These are phyloP conservation scores for Lyophyllum shimeji DNA, from an alignment of 768 basidiomycete species.

Conservation along the genomic window DNA sequence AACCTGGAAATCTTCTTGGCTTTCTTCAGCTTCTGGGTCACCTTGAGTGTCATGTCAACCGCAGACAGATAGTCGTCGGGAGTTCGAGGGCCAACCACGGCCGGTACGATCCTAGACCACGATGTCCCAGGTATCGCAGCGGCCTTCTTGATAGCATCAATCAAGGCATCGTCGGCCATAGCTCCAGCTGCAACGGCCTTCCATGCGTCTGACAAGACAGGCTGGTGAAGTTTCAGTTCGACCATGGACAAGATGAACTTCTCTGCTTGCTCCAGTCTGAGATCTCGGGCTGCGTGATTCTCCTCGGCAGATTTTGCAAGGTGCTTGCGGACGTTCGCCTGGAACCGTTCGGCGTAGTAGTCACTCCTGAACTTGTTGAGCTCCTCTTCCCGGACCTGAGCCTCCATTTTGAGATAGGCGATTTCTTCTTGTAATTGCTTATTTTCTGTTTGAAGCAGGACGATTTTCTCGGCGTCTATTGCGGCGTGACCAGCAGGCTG, in stretches of 20 bases:
- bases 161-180: conserved; percentile 39
- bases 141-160: conserved; percentile 43
- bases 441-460: conserved; percentile 28
- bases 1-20: conserved; percentile 34
- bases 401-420: conserved; percentile 23
- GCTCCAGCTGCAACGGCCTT: conserved; percentile 27
- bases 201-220: conserved; percentile 30
- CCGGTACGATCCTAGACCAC: conserved; percentile 42
- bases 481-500: not conserved
- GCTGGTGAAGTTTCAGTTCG: conserved; percentile 32
- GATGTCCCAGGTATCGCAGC: conserved; percentile 34
- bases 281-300: conserved; percentile 22
- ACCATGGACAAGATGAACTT: conserved; percentile 36
- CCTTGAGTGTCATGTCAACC: conserved; percentile 29
- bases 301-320: conserved; percentile 25
- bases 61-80: conserved; percentile 33
- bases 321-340: conserved; percentile 22
- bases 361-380: conserved; percentile 25
- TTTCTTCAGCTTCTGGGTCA: conserved; percentile 29
- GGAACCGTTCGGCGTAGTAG: conserved; percentile 26
- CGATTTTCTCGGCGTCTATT: not conserved
- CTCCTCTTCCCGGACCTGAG: conserved; percentile 24
- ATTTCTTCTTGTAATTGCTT: conserved; percentile 18
- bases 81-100: conserved; percentile 29
- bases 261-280: conserved; percentile 29